Evolutionary conservation across 148 eudicot species (phyloP), one percentile per base, ranked within the genome.

Genomic region (Heliosperma pusillum): DNA sequence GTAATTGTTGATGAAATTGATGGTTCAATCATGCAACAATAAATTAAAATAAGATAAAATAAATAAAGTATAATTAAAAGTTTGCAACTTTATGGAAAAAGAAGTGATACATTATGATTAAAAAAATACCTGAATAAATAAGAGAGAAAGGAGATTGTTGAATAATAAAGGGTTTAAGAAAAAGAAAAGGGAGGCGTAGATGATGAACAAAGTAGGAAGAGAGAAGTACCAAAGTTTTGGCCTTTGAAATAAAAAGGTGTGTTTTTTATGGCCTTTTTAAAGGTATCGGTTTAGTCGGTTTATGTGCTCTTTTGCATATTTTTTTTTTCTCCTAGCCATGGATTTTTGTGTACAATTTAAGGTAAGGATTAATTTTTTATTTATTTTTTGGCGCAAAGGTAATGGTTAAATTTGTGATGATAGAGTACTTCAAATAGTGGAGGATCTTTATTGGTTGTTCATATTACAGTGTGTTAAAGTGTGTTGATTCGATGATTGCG

Each of bases 281-380:
- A 80, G 79, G 82, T 80, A 75, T 80, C 78, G 82, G 72, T 70
- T 26, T 61, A 1, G 42, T 36, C 42, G 42, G 42, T 36, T 36
- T 36, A 36, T 36, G 42, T 36, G 42, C 3, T 1, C 30, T 1
- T 1, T 29, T 29, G 30, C 30, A 29, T 29, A 1, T 29, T 3
- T 1, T 3, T 29, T 29, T 29, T 29, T n/a, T n/a, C n/a, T n/a
- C n/a, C n/a, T n/a, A n/a, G n/a, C n/a, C n/a, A n/a, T n/a, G n/a
- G n/a, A n/a, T n/a, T n/a, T n/a, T n/a, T n/a, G n/a, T n/a, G n/a
- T n/a, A n/a, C n/a, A n/a, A n/a, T n/a, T n/a, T n/a, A n/a, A n/a
- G n/a, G n/a, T n/a, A n/a, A n/a, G n/a, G n/a, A n/a, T n/a, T n/a
- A n/a, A n/a, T n/a, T n/a, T n/a, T n/a, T n/a, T n/a, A n/a, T n/a